Evolutionary conservation across 2,329 filamentous ascomycete species (phyloP), one percentile per base, ranked within the genome.

Genomic region (Fusarium sp.): DNA sequence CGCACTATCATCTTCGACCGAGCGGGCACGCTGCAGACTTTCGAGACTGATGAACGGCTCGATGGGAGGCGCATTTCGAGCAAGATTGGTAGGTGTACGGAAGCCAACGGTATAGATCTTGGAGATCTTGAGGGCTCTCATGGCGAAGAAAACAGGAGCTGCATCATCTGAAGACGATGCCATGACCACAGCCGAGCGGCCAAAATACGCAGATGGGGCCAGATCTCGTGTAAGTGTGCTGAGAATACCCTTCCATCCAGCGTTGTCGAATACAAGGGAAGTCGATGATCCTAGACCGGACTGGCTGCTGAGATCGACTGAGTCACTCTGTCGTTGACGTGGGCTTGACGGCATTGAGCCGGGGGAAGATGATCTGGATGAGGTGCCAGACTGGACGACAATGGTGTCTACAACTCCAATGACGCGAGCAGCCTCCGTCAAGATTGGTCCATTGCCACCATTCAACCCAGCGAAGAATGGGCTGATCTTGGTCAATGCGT

Each of bases 51-150:
- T 93, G 71, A 96, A 92, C 9, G 93, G 93, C 76, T 96, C 93
- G 60, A 96, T 89, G 2, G 89, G 88, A 35, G 94, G 87, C 3
- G 81, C 80, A 41, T 90, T 90, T 4, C 85, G 84, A 7, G 90
- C 88, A n/a, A 94, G 83, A 2, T 88, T 74, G 75, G 87, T 77
- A 69, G 89, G 81, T 68, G 88, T 90, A 76, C 89, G 90, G 83
- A 97, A 96, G 2, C 93, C 93, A 46, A 95, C 92, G 0, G 93
- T 95, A 80, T 95, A 95, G 41, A 97, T 92, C 61, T 93, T 92
- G 38, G 91, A 90, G 55, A 95, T 90, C 57, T 89, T 90, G 32
- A 97, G 86, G 41, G 91, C 92, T 73, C 90, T 90, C 64, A 97
- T 84, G 0, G 93, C 93, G 75, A 93, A 97, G 68, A 97, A 91